Conservation (phyloP, 2,329 filamentous ascomycete genomes). For the Dactylellina drechsleri region DNA sequence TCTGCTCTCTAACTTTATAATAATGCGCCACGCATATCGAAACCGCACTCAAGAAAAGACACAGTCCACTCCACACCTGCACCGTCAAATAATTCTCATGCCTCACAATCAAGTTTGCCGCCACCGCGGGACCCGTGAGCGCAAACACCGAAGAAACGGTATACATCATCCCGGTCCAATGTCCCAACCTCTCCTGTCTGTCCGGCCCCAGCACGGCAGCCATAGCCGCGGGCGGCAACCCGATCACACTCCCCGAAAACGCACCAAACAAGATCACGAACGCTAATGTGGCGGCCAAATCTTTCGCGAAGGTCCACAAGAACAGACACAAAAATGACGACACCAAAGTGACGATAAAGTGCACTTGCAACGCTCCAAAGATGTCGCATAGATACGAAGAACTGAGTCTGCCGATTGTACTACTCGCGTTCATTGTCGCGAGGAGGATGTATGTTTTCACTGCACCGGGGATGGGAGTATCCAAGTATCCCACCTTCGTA, state of each 20-base stretch:
- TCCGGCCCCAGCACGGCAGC: slow-evolving; percentile 41
- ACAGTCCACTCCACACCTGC: slow-evolving; percentile 43
- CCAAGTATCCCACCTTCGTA: slow-evolving; percentile 37
- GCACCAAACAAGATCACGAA: slow-evolving; percentile 50
- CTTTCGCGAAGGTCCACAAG: slow-evolving; percentile 45
- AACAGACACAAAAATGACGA: slow-evolving; percentile 48
- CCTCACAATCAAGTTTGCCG: slow-evolving; percentile 38
- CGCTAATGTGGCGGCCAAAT: slow-evolving; percentile 21
- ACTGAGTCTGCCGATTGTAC: slow-evolving; percentile 50
- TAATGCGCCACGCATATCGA: slow-evolving; percentile 14
- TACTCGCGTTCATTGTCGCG: slow-evolving; percentile 49
- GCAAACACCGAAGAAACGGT: slow-evolving; percentile 49
- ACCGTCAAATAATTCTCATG: slow-evolving; percentile 37
- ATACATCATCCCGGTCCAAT: slow-evolving; percentile 54
- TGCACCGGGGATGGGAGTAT: slow-evolving; percentile 25
- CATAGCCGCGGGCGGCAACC: slow-evolving; percentile 47
- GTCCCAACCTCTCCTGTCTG: slow-evolving; percentile 42
- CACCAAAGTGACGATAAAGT: slow-evolving; percentile 28
- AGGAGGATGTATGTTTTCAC: slow-evolving; percentile 44
- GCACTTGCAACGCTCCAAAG: slow-evolving; percentile 50
- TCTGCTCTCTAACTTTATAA: not conserved
- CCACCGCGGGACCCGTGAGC: slow-evolving; percentile 34
- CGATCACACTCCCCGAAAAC: slow-evolving; percentile 50
- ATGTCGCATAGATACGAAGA: slow-evolving; percentile 49
- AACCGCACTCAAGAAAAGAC: slow-evolving; percentile 40